These are phyloP conservation scores for Diplocarpon rosae DNA, from an alignment of 2,329 filamentous ascomycete species.

Conservation along the genomic window DNA sequence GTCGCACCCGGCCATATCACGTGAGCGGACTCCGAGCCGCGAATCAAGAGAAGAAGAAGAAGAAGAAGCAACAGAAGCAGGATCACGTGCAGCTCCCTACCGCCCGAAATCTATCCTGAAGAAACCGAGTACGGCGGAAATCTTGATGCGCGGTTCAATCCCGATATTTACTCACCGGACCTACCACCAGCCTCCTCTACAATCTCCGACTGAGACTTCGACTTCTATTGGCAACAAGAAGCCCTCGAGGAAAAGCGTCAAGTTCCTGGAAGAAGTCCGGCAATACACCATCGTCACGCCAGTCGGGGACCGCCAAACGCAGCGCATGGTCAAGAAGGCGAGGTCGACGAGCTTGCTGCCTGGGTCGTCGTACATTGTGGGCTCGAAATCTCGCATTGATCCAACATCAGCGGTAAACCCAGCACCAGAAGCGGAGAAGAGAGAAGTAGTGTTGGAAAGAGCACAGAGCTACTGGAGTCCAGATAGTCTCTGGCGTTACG, in stretches of 20 bases:
- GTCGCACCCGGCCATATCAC: background rate
- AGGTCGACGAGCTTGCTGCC: conserved; percentile 2
- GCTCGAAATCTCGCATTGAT: too few species aligned
- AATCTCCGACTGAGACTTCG: too few species aligned
- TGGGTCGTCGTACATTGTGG: background rate
- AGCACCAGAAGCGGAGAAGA: too few species aligned
- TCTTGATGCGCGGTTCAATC: conserved; percentile 10
- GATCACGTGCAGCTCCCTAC: too few species aligned
- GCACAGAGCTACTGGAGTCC: conserved; percentile 3
- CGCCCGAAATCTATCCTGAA: conserved; percentile 12
- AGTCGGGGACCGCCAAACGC: conserved; percentile 2
- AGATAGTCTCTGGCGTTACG: conserved; percentile 4
- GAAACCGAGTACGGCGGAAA: conserved; percentile 6
- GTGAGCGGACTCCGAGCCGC: background rate
- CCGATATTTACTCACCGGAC: background rate
- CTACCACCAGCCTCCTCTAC: too few species aligned
- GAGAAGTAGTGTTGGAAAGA: too few species aligned
- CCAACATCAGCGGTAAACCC: too few species aligned
- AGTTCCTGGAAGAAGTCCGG: conserved; percentile 1
- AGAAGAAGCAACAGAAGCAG: too few species aligned
- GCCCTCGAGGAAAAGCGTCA: background rate
- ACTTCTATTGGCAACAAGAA: too few species aligned
- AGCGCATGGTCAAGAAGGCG: conserved; percentile 3
- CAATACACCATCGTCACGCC: conserved; percentile 3
- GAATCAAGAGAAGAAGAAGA: too few species aligned